These are phyloP conservation scores for Blepharisma stoltei DNA, from an alignment of 73 alveolate species.

Conservation along the genomic window DNA sequence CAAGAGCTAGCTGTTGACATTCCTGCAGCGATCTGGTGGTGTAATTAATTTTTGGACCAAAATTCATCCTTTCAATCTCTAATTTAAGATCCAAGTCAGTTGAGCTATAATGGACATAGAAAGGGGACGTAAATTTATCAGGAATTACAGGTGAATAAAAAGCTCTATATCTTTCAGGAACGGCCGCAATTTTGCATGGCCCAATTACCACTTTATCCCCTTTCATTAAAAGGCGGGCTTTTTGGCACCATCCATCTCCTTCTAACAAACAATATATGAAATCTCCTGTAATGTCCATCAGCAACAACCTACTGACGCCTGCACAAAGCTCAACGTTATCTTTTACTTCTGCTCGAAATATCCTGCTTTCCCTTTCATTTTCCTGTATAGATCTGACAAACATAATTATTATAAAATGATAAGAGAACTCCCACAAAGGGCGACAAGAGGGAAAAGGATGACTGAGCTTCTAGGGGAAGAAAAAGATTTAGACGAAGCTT, in stretches of 20 bases:
- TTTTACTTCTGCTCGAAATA: constrained; percentile 6
- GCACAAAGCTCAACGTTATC: constrained; percentile 12
- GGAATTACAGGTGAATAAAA: constrained; percentile 7
- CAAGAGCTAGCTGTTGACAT: too few species aligned
- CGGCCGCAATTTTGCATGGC: constrained; percentile 2
- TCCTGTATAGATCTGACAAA: not conserved
- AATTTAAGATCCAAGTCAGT: constrained; percentile 2
- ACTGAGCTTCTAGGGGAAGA: constrained; percentile 6
- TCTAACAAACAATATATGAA: not conserved
- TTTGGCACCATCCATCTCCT: constrained; percentile 6
- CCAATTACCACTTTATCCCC: constrained; percentile 22
- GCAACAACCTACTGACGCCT: constrained; percentile 3
- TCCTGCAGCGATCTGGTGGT: too few species aligned
- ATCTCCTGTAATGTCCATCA: not conserved
- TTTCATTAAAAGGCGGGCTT: not conserved
- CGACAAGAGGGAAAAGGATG: constrained; percentile 23
- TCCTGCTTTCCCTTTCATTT: not conserved
- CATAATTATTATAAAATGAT: not conserved
- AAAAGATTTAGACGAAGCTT: constrained; percentile 5
- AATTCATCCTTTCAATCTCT: too few species aligned
- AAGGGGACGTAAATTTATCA: not conserved
- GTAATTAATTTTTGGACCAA: too few species aligned
- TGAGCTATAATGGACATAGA: not conserved
- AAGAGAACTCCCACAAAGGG: constrained; percentile 15
- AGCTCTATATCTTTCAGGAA: not conserved